Evolutionary conservation across 2,329 filamentous ascomycete species (phyloP).

Genomic region (Arthrobotrys sphaeroides): DNA sequence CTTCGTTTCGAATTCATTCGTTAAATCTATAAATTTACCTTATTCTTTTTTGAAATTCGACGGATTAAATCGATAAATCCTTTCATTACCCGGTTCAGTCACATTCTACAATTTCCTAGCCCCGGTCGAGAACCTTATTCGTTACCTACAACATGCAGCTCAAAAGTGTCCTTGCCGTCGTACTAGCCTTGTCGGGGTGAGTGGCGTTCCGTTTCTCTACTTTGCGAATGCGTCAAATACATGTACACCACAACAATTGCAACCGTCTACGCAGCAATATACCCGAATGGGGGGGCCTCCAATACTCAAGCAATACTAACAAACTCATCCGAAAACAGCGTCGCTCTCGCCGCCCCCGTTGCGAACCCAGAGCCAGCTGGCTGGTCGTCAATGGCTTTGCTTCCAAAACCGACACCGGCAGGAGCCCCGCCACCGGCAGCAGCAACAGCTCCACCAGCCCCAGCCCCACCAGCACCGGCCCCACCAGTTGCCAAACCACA

Average conservation of each 20-base stretch:
- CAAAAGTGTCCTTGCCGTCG: neutral
- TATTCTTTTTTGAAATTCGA: no score
- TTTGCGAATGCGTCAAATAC: no score
- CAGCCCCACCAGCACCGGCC: neutral
- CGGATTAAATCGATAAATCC: no score
- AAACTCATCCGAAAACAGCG: neutral
- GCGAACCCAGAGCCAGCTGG: neutral
- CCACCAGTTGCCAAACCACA: neutral
- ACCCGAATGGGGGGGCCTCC: no score
- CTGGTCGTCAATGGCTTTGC: neutral
- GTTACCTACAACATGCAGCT: no score
- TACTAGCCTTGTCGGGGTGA: constrained; percentile 6
- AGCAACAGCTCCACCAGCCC: neutral
- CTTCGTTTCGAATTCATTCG: constrained; percentile 7
- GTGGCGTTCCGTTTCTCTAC: neutral
- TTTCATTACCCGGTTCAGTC: neutral
- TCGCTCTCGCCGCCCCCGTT: neutral
- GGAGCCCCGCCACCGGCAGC: neutral
- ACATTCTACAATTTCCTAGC: no score
- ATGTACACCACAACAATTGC: no score
- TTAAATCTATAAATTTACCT: neutral
- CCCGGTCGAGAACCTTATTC: no score
- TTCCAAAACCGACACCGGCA: neutral
- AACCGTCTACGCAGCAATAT: no score
- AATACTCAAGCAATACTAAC: neutral